These are phyloP conservation scores for Lathyrus sativus DNA, from an alignment of 306 rosid species.

Conservation along the genomic window DNA sequence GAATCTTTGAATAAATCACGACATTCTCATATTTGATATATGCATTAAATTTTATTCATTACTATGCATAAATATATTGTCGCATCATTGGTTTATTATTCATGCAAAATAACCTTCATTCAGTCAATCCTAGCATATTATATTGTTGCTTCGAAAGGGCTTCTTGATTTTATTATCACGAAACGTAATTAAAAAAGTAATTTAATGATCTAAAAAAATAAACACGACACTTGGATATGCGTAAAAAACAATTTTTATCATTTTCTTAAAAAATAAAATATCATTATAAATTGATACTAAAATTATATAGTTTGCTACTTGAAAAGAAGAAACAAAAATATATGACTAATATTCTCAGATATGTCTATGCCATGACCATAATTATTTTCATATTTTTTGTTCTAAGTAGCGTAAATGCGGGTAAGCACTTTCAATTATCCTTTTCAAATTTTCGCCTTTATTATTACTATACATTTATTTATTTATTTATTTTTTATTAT, in stretches of 20 bases:
- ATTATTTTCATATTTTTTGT: background rate
- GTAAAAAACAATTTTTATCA: background rate
- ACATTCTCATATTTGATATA: background rate
- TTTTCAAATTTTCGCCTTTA: background rate
- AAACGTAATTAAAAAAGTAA: background rate
- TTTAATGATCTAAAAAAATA: background rate
- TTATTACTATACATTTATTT: background rate
- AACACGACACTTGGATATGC: background rate
- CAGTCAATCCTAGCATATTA: background rate
- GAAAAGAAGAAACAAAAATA: background rate
- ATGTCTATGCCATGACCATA: background rate
- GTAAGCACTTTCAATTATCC: background rate
- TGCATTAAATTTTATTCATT: background rate
- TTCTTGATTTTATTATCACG: background rate
- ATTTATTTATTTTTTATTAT: too few species aligned
- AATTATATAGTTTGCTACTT: background rate
- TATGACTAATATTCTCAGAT: background rate
- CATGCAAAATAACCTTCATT: background rate
- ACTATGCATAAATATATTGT: too few species aligned
- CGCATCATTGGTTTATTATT: background rate
- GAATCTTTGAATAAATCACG: background rate
- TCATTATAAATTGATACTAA: background rate
- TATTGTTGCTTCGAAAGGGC: background rate
- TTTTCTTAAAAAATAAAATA: background rate
- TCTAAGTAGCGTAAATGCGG: background rate